Base-by-base conservation (phyloP, 2,329 filamentous ascomycete species). In the Botrytis hyacinthi region DNA sequence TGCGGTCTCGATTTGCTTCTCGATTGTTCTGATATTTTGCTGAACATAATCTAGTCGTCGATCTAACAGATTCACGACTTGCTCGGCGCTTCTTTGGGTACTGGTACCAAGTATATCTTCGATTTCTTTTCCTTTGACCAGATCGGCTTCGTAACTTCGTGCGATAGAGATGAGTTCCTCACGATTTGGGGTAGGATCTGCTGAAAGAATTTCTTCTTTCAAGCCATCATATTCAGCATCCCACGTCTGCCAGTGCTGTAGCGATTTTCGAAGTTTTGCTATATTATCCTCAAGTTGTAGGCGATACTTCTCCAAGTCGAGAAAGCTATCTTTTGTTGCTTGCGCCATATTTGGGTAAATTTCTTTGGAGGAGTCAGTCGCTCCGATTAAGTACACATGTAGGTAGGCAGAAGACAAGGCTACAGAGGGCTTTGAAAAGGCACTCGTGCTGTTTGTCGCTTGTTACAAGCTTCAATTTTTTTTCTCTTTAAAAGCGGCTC, bases 171-270 rank as follows among this genome's bases (percentile, higher is more conserved):
- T 83, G 9, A 84, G 83, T 44, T 83, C 82, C 72, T 87, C 82
- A 22, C 69, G 84, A 83, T 60, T 85, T 81, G 51, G 86, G 81
- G 40, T 91, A 81, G 6, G 84, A 35, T 77, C 68, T 26, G 74
- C 74, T 12, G 77, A 85, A 70, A 89, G 83, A 44, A 98, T 88
- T 79, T 97, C 93, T 81, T 97, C 93, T 81, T 93, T 94, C 75
- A 98, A 86, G 37, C 91, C 89, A 80, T 97, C 93, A 82, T 98
- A 98, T 81, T 98, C 95, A 66, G 92, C 90, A 81, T 97, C 95
- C 89, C 93, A 97, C 72, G 91, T 91, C 76, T 93, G 92, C 95
- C 95, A 99, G 84, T 97, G 92, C 75, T 90, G 90, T 71, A 98
- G 86, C 10, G 92, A 91, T 79, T 92, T 89, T 72, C 89, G 89